Evolutionary conservation across 2,329 filamentous ascomycete species (phyloP).

Genomic region (Trichoderma sp.): DNA sequence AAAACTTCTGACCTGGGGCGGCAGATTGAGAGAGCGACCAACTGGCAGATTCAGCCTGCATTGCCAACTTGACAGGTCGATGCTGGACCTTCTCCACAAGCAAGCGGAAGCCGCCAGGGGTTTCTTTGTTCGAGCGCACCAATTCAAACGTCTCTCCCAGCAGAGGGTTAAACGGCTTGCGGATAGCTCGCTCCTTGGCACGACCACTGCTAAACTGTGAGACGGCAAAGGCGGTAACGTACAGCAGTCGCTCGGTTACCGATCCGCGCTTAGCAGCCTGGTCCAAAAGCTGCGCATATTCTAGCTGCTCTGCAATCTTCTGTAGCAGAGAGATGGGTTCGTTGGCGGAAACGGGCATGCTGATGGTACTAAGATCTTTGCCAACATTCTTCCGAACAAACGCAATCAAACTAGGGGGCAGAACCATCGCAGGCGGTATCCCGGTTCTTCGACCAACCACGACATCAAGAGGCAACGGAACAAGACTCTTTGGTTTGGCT

Average conservation of each 20-base stretch:
- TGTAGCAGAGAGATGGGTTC: constrained; percentile 89
- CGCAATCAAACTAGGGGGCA: constrained; percentile 87
- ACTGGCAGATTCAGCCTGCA: constrained; percentile 81
- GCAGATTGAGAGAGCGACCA: constrained; percentile 91
- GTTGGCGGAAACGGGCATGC: constrained; percentile 96
- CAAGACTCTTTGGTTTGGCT: constrained; percentile 70
- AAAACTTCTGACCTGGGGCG: constrained; percentile 92
- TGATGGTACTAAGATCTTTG: constrained; percentile 94
- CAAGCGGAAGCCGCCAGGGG: constrained; percentile 76
- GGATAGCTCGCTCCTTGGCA: constrained; percentile 85
- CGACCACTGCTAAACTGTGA: constrained; percentile 80
- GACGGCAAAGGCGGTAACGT: constrained; percentile 87
- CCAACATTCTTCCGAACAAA: constrained; percentile 97
- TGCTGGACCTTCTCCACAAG: constrained; percentile 96
- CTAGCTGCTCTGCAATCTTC: constrained; percentile 83
- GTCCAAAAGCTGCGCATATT: constrained; percentile 86
- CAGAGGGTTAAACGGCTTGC: constrained; percentile 97
- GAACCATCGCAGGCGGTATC: constrained; percentile 71
- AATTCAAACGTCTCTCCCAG: constrained; percentile 95
- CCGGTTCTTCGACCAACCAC: constrained; percentile 66
- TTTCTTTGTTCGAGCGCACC: constrained; percentile 76
- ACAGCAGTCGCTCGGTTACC: constrained; percentile 70
- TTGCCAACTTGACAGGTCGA: constrained; percentile 87
- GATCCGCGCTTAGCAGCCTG: constrained; percentile 65
- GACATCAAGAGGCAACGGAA: constrained; percentile 72